These are phyloP conservation scores for Corymbia citriodora DNA, from an alignment of 441 rosid genomes.

Conservation along the genomic window DNA sequence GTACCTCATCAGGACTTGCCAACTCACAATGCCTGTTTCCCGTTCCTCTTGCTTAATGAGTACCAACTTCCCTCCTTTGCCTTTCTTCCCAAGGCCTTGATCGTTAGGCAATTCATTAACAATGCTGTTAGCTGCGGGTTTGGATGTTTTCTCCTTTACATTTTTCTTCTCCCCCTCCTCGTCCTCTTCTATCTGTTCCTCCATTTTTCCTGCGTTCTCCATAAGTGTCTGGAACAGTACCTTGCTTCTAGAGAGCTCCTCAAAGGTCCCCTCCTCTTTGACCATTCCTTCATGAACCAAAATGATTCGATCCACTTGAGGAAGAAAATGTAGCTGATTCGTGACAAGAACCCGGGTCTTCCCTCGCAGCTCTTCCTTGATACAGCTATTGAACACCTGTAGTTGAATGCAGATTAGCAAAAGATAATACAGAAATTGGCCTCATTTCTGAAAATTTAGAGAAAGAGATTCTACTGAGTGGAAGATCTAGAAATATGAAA, in stretches of 20 bases:
- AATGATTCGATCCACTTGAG: conserved; percentile 84
- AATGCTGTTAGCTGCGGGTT: conserved; percentile 51
- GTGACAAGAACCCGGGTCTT: conserved; percentile 97
- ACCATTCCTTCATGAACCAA: conserved; percentile 80
- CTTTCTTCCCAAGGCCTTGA: conserved; percentile 34
- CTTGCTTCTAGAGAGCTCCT: conserved; percentile 66
- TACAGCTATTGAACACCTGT: conserved; percentile 90
- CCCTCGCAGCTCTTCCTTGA: conserved; percentile 67
- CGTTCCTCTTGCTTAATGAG: conserved; percentile 97
- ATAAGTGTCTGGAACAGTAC: conserved; percentile 74
- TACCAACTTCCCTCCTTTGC: conserved; percentile 71
- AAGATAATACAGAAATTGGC: not conserved
- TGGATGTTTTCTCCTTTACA: conserved; percentile 28
- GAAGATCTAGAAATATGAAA: not conserved
- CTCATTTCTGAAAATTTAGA: not conserved
- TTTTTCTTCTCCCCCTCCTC: conserved; percentile 28
- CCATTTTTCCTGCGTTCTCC: conserved; percentile 99
- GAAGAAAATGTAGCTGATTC: conserved; percentile 91
- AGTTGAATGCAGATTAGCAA: conserved; percentile 1
- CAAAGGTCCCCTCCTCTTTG: conserved; percentile 93
- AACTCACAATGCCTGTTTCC: conserved; percentile 93
- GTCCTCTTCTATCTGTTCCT: conserved; percentile 67
- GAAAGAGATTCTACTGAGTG: not conserved
- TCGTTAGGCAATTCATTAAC: conserved; percentile 28
- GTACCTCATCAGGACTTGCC: conserved; percentile 79